Conservation (phyloP, 75 land plant genomes). For the Picea sitchensis region DNA sequence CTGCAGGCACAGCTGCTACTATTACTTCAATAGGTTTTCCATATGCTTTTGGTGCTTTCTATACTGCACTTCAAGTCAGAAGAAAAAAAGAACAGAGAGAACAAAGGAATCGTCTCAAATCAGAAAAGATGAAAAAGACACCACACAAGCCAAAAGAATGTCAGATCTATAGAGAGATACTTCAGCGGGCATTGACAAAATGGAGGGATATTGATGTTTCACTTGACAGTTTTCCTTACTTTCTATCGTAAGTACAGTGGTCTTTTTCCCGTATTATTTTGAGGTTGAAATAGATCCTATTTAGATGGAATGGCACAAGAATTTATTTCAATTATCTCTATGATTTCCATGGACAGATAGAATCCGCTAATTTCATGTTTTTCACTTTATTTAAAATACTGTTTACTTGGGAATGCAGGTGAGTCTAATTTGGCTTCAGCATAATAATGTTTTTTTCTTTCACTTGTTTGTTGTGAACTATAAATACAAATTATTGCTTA, state of each 20-base stretch:
- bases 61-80: constrained; percentile 26
- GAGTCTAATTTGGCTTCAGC: background rate
- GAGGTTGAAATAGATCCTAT: background rate
- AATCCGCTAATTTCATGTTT: background rate
- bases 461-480: background rate
- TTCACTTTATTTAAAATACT: background rate
- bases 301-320: background rate
- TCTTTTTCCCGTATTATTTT: background rate
- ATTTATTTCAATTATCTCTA: background rate
- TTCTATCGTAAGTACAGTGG: constrained; percentile 21
- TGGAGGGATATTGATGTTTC: constrained; percentile 40
- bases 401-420: background rate
- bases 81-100: constrained; percentile 41
- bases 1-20: constrained; percentile 47
- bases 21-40: constrained; percentile 37
- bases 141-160: constrained; percentile 31
- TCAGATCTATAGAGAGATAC: constrained; percentile 34
- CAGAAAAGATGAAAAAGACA: constrained; percentile 31
- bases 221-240: constrained; percentile 34
- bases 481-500: background rate
- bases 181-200: constrained; percentile 22
- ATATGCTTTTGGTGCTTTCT: constrained; percentile 40
- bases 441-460: background rate
- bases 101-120: constrained; percentile 36
- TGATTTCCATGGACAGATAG: background rate